phyloP scores from a whole-genome alignment of 768 basidiomycete species.

The Rhodotorula toruloides region DNA sequence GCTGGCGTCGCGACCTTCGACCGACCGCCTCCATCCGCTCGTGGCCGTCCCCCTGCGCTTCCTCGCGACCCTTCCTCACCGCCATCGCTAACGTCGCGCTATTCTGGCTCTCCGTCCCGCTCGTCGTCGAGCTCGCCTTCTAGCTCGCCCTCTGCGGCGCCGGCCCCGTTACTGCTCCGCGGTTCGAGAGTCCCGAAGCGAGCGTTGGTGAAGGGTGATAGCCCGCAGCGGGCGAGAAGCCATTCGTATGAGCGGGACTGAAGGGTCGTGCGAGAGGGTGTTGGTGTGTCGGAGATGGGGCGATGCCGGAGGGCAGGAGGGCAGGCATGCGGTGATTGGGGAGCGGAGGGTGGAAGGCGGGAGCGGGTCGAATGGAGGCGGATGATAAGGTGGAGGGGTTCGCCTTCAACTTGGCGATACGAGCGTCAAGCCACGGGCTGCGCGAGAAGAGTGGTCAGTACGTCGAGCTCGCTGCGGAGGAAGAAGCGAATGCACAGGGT shows the following conservation, averaged over 20 bases:
- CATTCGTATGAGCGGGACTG: too few species aligned
- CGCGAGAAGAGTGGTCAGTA: background rate
- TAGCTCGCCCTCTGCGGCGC: background rate
- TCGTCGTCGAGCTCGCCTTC: constrained; percentile 14
- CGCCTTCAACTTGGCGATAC: background rate
- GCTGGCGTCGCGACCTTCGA: too few species aligned
- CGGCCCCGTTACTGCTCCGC: too few species aligned
- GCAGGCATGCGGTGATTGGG: constrained; percentile 4
- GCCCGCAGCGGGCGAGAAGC: too few species aligned
- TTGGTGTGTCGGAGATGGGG: too few species aligned
- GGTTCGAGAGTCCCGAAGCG: background rate
- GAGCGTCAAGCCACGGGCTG: constrained; percentile 7
- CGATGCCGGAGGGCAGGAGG: background rate
- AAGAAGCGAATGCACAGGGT: constrained; percentile 10
- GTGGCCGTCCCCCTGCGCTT: too few species aligned
- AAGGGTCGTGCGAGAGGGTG: too few species aligned
- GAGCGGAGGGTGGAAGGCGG: background rate
- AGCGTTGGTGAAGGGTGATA: too few species aligned
- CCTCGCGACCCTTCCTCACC: too few species aligned
- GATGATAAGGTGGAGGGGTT: background rate
- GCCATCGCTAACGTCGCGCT: constrained; percentile 24
- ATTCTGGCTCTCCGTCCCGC: constrained; percentile 15
- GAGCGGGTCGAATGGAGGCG: background rate
- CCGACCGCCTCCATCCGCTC: too few species aligned
- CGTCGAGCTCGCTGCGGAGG: background rate